phyloP scores from a whole-genome alignment of 352 stramenopile species.

The Halophytophthora batemanensis region DNA sequence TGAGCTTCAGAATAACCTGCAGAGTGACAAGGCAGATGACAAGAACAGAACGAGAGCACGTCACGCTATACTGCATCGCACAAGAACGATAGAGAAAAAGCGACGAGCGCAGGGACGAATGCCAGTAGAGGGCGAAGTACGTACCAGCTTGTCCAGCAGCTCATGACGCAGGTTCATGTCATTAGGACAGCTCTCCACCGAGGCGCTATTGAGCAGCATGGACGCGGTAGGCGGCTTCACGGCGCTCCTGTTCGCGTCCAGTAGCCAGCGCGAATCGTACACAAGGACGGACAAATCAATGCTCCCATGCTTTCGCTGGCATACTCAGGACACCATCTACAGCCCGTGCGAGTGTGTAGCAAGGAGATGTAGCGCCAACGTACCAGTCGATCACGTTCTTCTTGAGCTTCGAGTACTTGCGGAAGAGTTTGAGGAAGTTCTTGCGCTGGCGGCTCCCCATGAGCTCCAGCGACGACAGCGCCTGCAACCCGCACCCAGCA shows the following conservation, averaged over 20 bases:
- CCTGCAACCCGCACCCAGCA: conserved; percentile 21
- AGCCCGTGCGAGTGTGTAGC: too few species aligned
- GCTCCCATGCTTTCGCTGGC: neutral
- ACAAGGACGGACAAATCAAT: neutral
- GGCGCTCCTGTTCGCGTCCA: conserved; percentile 41
- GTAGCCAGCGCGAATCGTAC: neutral
- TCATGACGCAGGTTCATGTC: conserved; percentile 92
- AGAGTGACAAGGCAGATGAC: neutral
- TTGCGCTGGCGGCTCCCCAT: conserved; percentile 79
- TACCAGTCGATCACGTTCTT: conserved; percentile 83
- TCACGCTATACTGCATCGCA: too few species aligned
- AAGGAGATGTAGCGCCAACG: neutral
- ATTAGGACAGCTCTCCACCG: conserved; percentile 87
- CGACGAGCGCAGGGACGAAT: too few species aligned
- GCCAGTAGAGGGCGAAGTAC: too few species aligned
- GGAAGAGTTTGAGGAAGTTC: conserved; percentile 89
- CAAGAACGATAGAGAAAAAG: too few species aligned
- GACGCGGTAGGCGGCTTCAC: conserved; percentile 72
- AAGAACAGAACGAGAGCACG: too few species aligned
- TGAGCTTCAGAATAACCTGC: conserved; percentile 97
- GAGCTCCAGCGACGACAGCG: conserved; percentile 73
- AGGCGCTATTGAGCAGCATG: conserved; percentile 68
- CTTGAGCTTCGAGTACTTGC: conserved; percentile 85
- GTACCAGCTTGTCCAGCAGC: conserved; percentile 94
- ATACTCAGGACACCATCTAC: too few species aligned